phyloP scores from a whole-genome alignment of 2,329 filamentous ascomycete genomes.

The Colletotrichum nymphaeae region DNA sequence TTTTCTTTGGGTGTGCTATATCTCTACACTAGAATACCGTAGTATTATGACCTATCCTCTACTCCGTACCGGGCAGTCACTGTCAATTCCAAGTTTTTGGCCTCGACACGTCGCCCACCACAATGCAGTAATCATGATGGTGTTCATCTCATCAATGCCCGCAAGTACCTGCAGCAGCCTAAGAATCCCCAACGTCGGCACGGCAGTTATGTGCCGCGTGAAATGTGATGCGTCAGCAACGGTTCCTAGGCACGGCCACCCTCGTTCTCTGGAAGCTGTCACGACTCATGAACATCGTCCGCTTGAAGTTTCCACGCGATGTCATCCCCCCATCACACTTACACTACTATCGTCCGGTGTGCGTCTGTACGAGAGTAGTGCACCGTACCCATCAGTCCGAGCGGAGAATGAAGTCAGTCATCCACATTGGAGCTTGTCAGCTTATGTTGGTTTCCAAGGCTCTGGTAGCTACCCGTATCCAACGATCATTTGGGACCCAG shows the following conservation, averaged over 20 bases:
- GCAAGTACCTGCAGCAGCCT: neutral
- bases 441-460: slow-evolving; percentile 10
- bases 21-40: neutral
- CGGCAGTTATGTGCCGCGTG: neutral
- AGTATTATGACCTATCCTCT: neutral
- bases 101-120: neutral
- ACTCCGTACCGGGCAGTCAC: neutral
- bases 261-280: neutral
- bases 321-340: slow-evolving; percentile 1
- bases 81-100: neutral
- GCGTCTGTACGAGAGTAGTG: neutral
- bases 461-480: neutral
- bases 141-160: neutral
- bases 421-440: neutral
- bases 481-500: neutral
- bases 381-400: neutral
- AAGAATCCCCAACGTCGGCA: neutral
- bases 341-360: neutral
- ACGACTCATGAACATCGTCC: slow-evolving; percentile 14
- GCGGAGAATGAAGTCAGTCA: slow-evolving; percentile 25
- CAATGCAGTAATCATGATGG: neutral
- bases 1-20: neutral
- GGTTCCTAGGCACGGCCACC: neutral
- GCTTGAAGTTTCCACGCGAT: neutral
- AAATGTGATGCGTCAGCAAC: neutral